Base-by-base conservation (phyloP, 2,329 filamentous ascomycete genomes). In the Aureobasidium namibiae region DNA sequence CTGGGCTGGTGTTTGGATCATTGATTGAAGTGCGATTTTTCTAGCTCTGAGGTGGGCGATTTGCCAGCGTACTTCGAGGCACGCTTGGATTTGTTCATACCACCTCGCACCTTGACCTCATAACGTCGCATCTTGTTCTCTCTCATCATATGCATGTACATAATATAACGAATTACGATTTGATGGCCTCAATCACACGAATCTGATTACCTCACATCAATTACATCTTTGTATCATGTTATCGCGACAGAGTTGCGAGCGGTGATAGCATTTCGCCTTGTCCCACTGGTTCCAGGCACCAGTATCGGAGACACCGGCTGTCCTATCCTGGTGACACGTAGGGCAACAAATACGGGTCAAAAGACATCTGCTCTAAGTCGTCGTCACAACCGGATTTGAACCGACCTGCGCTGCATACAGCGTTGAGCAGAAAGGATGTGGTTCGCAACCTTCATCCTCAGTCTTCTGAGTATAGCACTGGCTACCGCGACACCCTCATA, bases 1-100 rank as follows among this genome's bases (percentile, higher is more conserved):
- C 26, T 45, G 36, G 33, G 63, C 63, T 24, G 63, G 63, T 39
- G 63, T 64, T 41, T 64, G 63, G 63, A 59, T 61, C n/a, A 62
- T 61, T 31, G 53, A 56, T 31, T 44, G 33, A 24, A 3, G 5
- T 31, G 29, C n/a, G n/a, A n/a, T n/a, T n/a, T n/a, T n/a, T n/a
- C n/a, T n/a, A n/a, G n/a, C n/a, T n/a, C n/a, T n/a, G n/a, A n/a
- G n/a, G n/a, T n/a, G 29, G 29, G 29, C 10, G 29, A 31, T 31
- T 5, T 10, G 10, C 4, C 14, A 8, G 50, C 26, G 52, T 56
- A 56, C 11, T 44, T 56, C 21, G 7, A 21, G 39, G 39, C 52
- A 56, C 29, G 39, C 52, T 56, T 44, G 52, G 26, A 34, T 56
- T n/a, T 33, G 13, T 23, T n/a, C 39, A 42, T 56, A 26, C 23